Conservation (phyloP, 176 grass and related monocot species). For the maize (Zea mays) region DNA sequence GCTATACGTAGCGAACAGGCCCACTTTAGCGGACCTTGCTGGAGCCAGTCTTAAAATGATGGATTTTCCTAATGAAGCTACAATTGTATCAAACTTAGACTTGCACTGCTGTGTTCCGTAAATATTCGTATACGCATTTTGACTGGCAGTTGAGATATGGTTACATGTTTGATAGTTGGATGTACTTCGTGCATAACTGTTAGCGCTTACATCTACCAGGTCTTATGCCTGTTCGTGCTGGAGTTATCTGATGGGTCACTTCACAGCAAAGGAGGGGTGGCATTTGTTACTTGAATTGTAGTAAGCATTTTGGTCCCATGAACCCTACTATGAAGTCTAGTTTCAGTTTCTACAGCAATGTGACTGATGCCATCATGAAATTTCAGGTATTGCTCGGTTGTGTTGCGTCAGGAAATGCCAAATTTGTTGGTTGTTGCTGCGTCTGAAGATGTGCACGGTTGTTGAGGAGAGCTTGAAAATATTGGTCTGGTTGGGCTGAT, state of each 20-base stretch:
- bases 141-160: background rate
- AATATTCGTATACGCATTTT: background rate
- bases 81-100: background rate
- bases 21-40: too few species aligned
- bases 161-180: background rate
- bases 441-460: conserved; percentile 35
- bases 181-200: background rate
- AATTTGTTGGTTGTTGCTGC: conserved; percentile 45
- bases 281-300: conserved; percentile 53
- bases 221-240: conserved; percentile 50
- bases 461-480: conserved; percentile 44
- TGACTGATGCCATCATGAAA: conserved; percentile 11
- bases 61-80: conserved; percentile 4
- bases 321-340: background rate
- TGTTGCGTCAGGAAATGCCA: conserved; percentile 38
- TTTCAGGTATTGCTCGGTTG: conserved; percentile 44
- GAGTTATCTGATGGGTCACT: conserved; percentile 40
- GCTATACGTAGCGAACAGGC: too few species aligned
- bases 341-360: conserved; percentile 23
- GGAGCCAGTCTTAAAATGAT: background rate
- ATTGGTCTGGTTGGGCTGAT: conserved; percentile 41
- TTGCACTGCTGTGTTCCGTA: background rate
- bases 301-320: conserved; percentile 33
- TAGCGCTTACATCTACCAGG: conserved; percentile 30
- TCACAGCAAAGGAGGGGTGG: conserved; percentile 45